phyloP scores from a whole-genome alignment of 2,329 filamentous ascomycete species.

The Fonsecaea multimorphosa region DNA sequence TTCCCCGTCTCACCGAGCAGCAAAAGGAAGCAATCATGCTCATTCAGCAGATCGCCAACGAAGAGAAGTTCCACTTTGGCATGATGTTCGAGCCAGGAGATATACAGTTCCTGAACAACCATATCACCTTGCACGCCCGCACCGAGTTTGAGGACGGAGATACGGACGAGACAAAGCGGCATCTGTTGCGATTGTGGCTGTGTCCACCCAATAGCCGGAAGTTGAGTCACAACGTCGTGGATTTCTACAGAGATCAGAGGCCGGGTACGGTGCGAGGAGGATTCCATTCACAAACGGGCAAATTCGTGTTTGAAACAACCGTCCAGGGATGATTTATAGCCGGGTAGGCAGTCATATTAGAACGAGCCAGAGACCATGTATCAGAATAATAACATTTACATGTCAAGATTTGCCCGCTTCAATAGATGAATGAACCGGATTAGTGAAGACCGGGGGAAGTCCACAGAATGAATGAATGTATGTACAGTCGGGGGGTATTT shows the following conservation, averaged over 20 bases:
- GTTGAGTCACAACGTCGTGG: background rate
- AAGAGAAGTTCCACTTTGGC: background rate
- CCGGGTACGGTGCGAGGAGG: background rate
- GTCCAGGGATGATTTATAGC: background rate
- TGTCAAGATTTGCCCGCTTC: no score
- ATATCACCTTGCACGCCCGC: constrained; percentile 2
- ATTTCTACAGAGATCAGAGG: background rate
- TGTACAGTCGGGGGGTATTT: no score
- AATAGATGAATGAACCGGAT: no score
- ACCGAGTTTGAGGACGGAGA: constrained; percentile 2
- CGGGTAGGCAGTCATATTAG: background rate
- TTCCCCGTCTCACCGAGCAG: constrained; percentile 2
- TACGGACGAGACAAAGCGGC: background rate
- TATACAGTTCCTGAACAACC: constrained; percentile 4
- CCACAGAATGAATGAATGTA: no score
- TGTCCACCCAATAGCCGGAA: background rate
- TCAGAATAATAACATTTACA: background rate
- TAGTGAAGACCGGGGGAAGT: no score
- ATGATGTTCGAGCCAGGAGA: constrained; percentile 5
- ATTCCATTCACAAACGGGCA: constrained; percentile 1
- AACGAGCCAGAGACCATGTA: background rate
- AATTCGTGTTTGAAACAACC: background rate
- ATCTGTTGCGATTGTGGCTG: background rate
- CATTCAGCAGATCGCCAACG: background rate
- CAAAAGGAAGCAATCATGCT: background rate